Conservation (phyloP, 1,139 yeast species). For the Geotrichum fermentans region DNA sequence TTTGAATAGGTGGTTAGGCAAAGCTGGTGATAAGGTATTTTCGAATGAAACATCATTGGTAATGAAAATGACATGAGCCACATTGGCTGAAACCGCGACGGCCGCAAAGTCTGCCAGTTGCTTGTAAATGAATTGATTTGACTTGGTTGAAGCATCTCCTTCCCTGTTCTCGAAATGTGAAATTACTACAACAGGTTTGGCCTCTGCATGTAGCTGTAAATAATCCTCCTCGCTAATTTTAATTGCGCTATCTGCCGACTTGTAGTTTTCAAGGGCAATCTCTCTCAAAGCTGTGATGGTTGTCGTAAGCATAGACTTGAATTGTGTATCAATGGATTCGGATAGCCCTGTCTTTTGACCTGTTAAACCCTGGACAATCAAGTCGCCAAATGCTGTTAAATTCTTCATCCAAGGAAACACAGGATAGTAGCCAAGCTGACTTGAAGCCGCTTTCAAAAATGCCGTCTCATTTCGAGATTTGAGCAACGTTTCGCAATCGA, state of each 20-base stretch:
- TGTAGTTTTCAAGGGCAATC: constrained; percentile 50
- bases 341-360: constrained; percentile 93
- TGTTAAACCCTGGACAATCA: constrained; percentile 82
- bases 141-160: constrained; percentile 45
- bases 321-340: constrained; percentile 78
- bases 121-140: constrained; percentile 59
- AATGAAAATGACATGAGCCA: constrained; percentile 84
- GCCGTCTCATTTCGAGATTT: constrained; percentile 71
- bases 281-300: constrained; percentile 68
- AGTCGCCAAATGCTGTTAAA: constrained; percentile 71
- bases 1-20: constrained; percentile 86
- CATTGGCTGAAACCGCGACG: constrained; percentile 62
- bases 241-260: constrained; percentile 26
- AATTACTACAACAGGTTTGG: constrained; percentile 80
- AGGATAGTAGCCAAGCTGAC: constrained; percentile 84
- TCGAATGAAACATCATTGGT: constrained; percentile 81
- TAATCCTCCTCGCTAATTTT: constrained; percentile 68
- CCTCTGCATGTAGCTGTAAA: constrained; percentile 79
- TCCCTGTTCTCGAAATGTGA: constrained; percentile 60
- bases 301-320: constrained; percentile 72
- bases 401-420: constrained; percentile 90
- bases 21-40: constrained; percentile 54
- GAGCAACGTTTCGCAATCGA: constrained; percentile 74
- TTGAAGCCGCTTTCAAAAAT: constrained; percentile 63
- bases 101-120: constrained; percentile 89